phyloP scores from a whole-genome alignment of 805 yeast genomes.

The Martiniozyma abietophila region DNA sequence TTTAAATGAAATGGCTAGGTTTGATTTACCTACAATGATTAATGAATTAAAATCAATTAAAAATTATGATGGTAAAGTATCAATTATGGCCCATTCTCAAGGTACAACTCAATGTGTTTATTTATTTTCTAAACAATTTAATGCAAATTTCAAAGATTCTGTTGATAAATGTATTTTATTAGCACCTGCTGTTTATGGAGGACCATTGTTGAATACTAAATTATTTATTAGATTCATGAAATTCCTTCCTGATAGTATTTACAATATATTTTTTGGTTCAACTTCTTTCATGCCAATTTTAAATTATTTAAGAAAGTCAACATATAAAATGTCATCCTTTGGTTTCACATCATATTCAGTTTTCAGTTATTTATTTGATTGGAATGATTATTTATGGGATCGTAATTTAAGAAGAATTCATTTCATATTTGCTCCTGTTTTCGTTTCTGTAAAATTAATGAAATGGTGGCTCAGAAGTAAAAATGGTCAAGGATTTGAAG shows the following conservation, averaged over 20 bases:
- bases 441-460: slow-evolving; percentile 73
- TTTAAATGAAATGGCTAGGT: slow-evolving; percentile 67
- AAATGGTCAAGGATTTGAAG: slow-evolving; percentile 36
- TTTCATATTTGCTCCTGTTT: slow-evolving; percentile 80
- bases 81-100: slow-evolving; percentile 80
- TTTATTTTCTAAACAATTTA: slow-evolving; percentile 46
- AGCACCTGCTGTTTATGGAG: slow-evolving; percentile 91
- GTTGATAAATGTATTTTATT: slow-evolving; percentile 64
- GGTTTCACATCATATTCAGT: slow-evolving; percentile 64
- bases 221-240: slow-evolving; percentile 55
- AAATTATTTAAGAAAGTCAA: slow-evolving; percentile 44
- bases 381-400: slow-evolving; percentile 81
- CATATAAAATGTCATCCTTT: slow-evolving; percentile 44
- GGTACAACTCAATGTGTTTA: slow-evolving; percentile 84
- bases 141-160: slow-evolving; percentile 29
- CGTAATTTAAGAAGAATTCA: slow-evolving; percentile 55
- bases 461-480: slow-evolving; percentile 76
- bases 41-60: slow-evolving; percentile 42
- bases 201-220: slow-evolving; percentile 57
- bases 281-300: slow-evolving; percentile 72
- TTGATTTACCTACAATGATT: slow-evolving; percentile 69
- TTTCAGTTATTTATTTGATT: slow-evolving; percentile 80
- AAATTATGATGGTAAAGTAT: slow-evolving; percentile 31
- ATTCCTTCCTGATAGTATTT: slow-evolving; percentile 34
- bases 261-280: slow-evolving; percentile 57